A percentile compares a stretch with the other conserved stretches of the same genome.
Evolutionary conservation across 2,329 filamentous ascomycete genomes (phyloP).

Genomic region (Hypocreales sp.): DNA sequence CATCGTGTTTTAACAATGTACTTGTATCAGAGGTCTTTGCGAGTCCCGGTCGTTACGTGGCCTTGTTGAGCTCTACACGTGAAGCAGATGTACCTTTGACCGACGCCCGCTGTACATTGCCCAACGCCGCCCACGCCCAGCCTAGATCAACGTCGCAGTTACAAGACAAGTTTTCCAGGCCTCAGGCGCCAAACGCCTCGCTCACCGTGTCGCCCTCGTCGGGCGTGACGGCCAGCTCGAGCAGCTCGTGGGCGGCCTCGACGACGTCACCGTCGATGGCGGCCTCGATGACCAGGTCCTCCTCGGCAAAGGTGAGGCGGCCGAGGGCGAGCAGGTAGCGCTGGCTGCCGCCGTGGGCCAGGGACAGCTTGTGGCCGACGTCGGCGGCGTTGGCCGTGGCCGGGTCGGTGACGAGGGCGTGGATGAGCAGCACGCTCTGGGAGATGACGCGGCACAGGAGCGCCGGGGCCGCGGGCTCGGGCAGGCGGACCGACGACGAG

Average conservation of each 20-base stretch:
- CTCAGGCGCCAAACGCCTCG: slow-evolving; percentile 23
- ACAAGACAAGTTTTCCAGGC: no score
- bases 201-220: slow-evolving; percentile 40
- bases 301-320: slow-evolving; percentile 68
- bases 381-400: slow-evolving; percentile 32
- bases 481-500: slow-evolving; percentile 1
- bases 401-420: slow-evolving; percentile 34
- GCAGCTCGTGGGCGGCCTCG: slow-evolving; percentile 65
- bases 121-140: no score
- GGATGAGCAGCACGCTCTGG: slow-evolving; percentile 31
- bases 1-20: no score
- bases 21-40: no score
- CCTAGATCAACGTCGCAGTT: no score
- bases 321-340: slow-evolving; percentile 72
- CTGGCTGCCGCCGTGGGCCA: slow-evolving; percentile 57
- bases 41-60: no score
- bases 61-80: no score
- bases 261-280: slow-evolving; percentile 65
- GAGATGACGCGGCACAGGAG: slow-evolving; percentile 30
- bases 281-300: slow-evolving; percentile 61
- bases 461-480: slow-evolving; percentile 8
- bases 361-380: slow-evolving; percentile 55
- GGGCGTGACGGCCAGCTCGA: slow-evolving; percentile 68
- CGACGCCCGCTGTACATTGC: no score
- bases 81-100: no score